Evolutionary conservation across 2,329 filamentous ascomycete species (phyloP).

Genomic region (Aspergillus sp.): DNA sequence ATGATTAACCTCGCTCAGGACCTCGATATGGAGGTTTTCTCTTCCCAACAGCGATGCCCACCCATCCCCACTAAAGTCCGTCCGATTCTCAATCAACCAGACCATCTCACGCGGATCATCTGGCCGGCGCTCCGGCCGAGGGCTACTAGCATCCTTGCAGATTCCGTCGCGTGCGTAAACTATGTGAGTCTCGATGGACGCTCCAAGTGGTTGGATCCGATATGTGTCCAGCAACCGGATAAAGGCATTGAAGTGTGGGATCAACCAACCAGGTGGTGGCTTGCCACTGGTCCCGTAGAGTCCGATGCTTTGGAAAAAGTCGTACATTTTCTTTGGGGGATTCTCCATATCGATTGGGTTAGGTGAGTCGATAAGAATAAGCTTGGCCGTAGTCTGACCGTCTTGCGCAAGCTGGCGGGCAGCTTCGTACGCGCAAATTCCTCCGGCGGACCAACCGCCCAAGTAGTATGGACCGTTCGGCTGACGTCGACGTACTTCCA

Average conservation of each 20-base stretch:
- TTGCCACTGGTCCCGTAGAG: conserved; percentile 50
- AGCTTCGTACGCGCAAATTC: conserved; percentile 69
- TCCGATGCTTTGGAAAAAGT: conserved; percentile 50
- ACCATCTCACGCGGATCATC: conserved; percentile 51
- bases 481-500: conserved; percentile 49
- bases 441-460: conserved; percentile 75
- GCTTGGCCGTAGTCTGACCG: conserved; percentile 59
- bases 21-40: conserved; percentile 34
- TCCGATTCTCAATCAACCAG: conserved; percentile 51
- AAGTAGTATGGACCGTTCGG: conserved; percentile 62
- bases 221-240: conserved; percentile 51
- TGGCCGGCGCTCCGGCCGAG: conserved; percentile 38
- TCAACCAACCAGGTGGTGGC: conserved; percentile 50
- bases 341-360: conserved; percentile 68
- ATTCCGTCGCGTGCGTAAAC: conserved; percentile 53
- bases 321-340: conserved; percentile 57
- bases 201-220: conserved; percentile 27
- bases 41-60: conserved; percentile 48
- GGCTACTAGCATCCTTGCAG: conserved; percentile 39
- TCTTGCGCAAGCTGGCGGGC: conserved; percentile 61
- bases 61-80: conserved; percentile 49
- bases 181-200: conserved; percentile 38
- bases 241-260: conserved; percentile 53
- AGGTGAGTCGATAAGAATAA: conserved; percentile 67
- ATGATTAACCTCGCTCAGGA: conserved; percentile 35